A percentile compares a stretch with the other conserved stretches of the same genome.
These are phyloP conservation scores for Rhodotorula paludigena DNA, from an alignment of 768 basidiomycete genomes.

Conservation along the genomic window DNA sequence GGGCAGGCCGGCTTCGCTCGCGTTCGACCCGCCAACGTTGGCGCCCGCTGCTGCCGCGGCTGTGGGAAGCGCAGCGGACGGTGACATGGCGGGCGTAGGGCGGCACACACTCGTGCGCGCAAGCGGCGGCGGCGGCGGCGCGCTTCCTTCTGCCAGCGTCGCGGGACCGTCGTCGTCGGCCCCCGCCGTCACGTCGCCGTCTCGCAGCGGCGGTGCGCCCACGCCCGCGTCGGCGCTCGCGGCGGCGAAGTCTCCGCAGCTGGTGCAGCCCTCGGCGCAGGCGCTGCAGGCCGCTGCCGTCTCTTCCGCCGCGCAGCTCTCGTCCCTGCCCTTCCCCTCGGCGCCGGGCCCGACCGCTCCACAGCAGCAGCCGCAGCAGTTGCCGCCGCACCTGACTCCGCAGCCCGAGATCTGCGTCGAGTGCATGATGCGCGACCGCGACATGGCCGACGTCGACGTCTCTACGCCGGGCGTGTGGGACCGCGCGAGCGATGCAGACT, in stretches of 20 bases:
- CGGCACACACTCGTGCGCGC: slow-evolving; percentile 32
- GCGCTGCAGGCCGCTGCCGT: neutral
- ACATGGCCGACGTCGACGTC: slow-evolving; percentile 94
- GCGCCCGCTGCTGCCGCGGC: neutral
- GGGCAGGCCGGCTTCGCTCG: neutral
- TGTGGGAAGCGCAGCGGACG: neutral
- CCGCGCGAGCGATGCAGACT: slow-evolving; percentile 75
- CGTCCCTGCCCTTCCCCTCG: neutral
- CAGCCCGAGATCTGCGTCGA: slow-evolving; percentile 78
- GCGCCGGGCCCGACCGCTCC: neutral
- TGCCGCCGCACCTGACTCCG: slow-evolving; percentile 36
- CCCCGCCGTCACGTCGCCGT: too few species aligned
- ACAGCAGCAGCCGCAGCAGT: neutral
- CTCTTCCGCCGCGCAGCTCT: too few species aligned
- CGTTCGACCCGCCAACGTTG: neutral
- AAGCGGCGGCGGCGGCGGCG: slow-evolving; percentile 5
- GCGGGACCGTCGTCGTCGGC: slow-evolving; percentile 21
- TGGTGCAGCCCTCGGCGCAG: neutral
- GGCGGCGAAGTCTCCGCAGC: neutral
- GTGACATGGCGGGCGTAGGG: slow-evolving; percentile 28
- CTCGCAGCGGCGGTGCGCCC: too few species aligned
- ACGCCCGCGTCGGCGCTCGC: neutral
- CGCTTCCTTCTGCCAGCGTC: slow-evolving; percentile 1
- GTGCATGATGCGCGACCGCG: slow-evolving; percentile 97
- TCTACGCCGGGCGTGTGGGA: slow-evolving; percentile 83